Conservation (phyloP, 2,329 filamentous ascomycete genomes). For the Ophiostoma perfectum region DNA sequence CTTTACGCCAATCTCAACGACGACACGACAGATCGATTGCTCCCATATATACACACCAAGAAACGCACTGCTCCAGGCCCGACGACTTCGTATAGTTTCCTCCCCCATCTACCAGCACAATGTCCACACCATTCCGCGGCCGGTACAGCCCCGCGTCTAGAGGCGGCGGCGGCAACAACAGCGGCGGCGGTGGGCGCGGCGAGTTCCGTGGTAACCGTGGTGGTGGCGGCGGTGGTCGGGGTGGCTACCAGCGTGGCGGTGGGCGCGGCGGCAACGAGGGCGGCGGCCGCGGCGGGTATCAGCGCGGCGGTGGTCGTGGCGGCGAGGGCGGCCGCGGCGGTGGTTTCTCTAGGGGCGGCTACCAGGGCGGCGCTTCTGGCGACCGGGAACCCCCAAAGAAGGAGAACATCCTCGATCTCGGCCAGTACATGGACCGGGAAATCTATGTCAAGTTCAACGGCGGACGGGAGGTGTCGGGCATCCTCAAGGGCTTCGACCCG, state of each 20-base stretch:
- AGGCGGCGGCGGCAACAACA: conserved; percentile 21
- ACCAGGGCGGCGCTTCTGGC: conserved; percentile 13
- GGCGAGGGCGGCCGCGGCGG: conserved; percentile 32
- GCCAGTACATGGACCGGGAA: conserved; percentile 95
- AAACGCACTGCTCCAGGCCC: not conserved
- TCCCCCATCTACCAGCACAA: conserved; percentile 6
- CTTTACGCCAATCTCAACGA: too few relatives aligned
- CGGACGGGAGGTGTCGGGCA: conserved; percentile 82
- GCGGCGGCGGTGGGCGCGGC: conserved; percentile 19
- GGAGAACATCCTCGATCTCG: conserved; percentile 94
- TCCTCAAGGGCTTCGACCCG: conserved; percentile 91
- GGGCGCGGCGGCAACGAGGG: conserved; percentile 40
- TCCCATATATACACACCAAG: not conserved
- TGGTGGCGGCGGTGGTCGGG: conserved; percentile 12
- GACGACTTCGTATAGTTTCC: not conserved
- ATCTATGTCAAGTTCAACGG: conserved; percentile 96
- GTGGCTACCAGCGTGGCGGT: conserved; percentile 20
- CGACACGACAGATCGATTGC: too few relatives aligned
- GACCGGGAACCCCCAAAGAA: conserved; percentile 80
- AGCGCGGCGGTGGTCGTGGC: conserved; percentile 40
- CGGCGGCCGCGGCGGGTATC: conserved; percentile 41
- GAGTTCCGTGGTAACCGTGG: conserved; percentile 18
- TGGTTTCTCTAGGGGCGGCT: conserved; percentile 20
- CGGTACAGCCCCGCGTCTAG: conserved; percentile 26
- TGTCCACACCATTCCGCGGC: conserved; percentile 27